Percentiles rank a stretch among this genome's conserved stretches.
These are phyloP conservation scores for Phtheirospermum japonicum DNA, from an alignment of 257 asterid genomes.

Conservation along the genomic window DNA sequence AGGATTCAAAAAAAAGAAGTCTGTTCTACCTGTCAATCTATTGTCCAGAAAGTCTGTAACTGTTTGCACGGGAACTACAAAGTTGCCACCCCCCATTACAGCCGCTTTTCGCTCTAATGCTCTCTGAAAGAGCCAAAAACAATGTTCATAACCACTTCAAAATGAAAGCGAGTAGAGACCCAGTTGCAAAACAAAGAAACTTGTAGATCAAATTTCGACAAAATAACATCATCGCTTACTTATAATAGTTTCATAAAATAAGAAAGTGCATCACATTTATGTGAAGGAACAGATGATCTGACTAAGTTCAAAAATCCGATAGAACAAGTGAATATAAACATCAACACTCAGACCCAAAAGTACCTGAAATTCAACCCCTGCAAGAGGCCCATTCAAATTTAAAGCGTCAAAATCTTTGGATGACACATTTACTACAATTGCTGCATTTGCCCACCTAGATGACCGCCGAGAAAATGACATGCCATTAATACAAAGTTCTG, in stretches of 20 bases:
- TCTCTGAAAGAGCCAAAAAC: constrained; percentile 41
- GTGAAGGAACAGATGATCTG: neutral
- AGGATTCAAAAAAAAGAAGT: neutral
- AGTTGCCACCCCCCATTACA: constrained; percentile 88
- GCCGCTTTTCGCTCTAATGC: constrained; percentile 76
- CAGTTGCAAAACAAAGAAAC: neutral
- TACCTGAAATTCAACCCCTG: constrained; percentile 96
- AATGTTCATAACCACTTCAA: constrained; percentile 4
- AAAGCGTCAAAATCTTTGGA: constrained; percentile 71
- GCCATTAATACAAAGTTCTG: constrained; percentile 89
- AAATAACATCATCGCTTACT: neutral
- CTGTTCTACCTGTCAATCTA: constrained; percentile 53
- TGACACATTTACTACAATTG: constrained; percentile 74
- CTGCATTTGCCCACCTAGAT: constrained; percentile 95
- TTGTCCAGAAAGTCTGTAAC: constrained; percentile 70
- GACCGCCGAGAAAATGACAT: constrained; percentile 95
- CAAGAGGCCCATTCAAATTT: constrained; percentile 69
- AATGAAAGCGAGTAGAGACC: neutral
- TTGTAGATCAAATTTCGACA: neutral
- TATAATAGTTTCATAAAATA: constrained; percentile 6
- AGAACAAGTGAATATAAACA: constrained; percentile 1
- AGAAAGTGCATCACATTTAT: neutral
- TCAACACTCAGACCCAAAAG: constrained; percentile 8
- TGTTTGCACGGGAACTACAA: constrained; percentile 82
- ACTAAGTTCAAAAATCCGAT: neutral